Conservation (phyloP, 139 green algal species). For the Choricystis sp. region DNA sequence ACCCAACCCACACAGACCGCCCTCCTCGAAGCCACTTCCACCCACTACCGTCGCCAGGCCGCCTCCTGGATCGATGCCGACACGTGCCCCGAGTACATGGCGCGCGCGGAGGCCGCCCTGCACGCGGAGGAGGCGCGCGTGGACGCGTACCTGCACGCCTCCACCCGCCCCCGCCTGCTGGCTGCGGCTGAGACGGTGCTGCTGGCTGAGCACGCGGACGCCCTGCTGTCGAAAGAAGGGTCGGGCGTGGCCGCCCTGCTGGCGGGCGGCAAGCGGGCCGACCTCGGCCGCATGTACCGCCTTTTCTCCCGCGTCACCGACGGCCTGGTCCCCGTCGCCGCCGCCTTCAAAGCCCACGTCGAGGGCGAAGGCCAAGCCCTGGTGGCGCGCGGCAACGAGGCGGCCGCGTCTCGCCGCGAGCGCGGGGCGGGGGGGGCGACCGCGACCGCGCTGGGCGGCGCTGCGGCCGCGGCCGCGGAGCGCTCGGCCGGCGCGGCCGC, state of each 20-base stretch:
- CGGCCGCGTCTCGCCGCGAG: constrained; percentile 39
- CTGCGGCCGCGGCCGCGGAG: constrained; percentile 2
- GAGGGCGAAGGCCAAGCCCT: constrained; percentile 73
- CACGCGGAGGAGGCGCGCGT: constrained; percentile 82
- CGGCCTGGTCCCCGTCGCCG: constrained; percentile 80
- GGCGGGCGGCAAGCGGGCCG: constrained; percentile 83
- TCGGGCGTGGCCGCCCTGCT: constrained; percentile 73
- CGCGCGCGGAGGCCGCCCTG: constrained; percentile 82
- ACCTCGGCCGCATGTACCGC: constrained; percentile 93
- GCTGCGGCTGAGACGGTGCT: constrained; percentile 72
- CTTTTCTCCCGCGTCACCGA: constrained; percentile 83
- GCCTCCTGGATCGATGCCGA: constrained; percentile 70
- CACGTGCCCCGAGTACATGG: constrained; percentile 90
- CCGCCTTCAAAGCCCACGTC: constrained; percentile 85
- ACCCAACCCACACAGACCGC: background rate
- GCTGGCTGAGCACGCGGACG: constrained; percentile 60
- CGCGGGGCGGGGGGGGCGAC: constrained; percentile 34
- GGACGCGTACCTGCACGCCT: constrained; percentile 73
- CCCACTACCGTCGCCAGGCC: constrained; percentile 38
- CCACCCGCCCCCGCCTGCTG: constrained; percentile 74
- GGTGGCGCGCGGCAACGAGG: constrained; percentile 57
- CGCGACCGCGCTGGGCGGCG: background rate
- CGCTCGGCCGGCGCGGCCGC: constrained; percentile 9
- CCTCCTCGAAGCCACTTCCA: constrained; percentile 10
- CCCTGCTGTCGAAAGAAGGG: constrained; percentile 91